A percentile compares a stretch with the other conserved stretches of the same genome.
Conservation (phyloP, 495 filamentous ascomycete genomes). For the Hypoxylon cercidicola region DNA sequence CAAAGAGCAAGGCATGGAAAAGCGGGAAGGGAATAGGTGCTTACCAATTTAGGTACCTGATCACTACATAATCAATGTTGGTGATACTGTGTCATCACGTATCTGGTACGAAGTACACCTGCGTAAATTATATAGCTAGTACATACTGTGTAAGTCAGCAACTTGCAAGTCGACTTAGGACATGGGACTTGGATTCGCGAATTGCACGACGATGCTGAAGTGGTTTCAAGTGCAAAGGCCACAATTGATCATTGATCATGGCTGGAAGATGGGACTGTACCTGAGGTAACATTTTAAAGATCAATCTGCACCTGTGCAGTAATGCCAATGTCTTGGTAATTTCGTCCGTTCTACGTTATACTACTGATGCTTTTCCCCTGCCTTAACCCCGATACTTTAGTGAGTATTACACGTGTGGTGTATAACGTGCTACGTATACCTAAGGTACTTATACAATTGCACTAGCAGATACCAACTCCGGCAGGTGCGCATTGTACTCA, state of each 20-base stretch:
- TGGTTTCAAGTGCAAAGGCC: neutral
- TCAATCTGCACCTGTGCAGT: too few species aligned
- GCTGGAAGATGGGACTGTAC: too few species aligned
- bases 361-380: conserved; percentile 16
- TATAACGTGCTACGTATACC: conserved; percentile 12
- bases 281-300: neutral
- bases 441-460: neutral
- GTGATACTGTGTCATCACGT: conserved; percentile 7
- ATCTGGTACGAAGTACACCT: too few species aligned
- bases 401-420: conserved; percentile 5
- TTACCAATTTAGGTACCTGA: conserved; percentile 7
- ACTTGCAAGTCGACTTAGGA: neutral
- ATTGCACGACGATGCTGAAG: neutral
- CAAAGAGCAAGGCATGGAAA: conserved; percentile 13
- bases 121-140: neutral
- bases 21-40: neutral
- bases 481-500: neutral
- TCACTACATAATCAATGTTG: neutral
- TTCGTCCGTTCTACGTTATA: neutral
- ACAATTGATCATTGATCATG: too few species aligned
- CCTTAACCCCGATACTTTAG: conserved; percentile 28
- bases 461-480: too few species aligned
- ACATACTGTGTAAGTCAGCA: neutral
- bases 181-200: neutral
- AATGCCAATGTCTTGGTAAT: conserved; percentile 37